A percentile compares a stretch with the other conserved stretches of the same genome.
phyloP scores from a whole-genome alignment of 345 rosid genomes.

The Triadica sebifera region DNA sequence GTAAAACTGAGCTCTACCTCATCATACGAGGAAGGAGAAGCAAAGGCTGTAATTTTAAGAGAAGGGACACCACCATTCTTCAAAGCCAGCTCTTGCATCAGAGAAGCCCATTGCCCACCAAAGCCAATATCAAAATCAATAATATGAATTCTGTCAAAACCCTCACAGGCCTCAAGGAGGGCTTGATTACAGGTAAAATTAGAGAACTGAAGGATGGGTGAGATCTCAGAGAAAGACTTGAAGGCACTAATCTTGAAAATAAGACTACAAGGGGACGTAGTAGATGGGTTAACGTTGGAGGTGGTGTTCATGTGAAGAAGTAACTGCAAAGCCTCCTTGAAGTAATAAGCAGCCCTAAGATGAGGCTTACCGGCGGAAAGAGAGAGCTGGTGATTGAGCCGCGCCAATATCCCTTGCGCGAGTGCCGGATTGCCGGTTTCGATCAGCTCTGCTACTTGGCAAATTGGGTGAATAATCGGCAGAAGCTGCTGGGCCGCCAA shows the following conservation, averaged over 20 bases:
- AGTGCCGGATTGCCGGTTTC: conserved; percentile 68
- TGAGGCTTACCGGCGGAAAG: conserved; percentile 66
- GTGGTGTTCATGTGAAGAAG: conserved; percentile 38
- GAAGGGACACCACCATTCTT: conserved; percentile 51
- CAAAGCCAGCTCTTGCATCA: conserved; percentile 86
- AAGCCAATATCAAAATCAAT: conserved; percentile 82
- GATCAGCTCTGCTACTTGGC: conserved; percentile 85
- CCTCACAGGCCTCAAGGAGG: conserved; percentile 63
- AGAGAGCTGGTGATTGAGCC: conserved; percentile 99
- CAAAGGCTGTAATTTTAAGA: conserved; percentile 66
- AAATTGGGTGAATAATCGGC: conserved; percentile 66
- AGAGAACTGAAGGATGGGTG: conserved; percentile 79
- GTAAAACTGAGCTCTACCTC: conserved; percentile 67
- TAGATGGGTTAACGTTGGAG: conserved; percentile 10
- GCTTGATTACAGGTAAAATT: conserved; percentile 93
- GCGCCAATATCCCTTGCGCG: conserved; percentile 99
- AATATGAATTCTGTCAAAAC: conserved; percentile 64
- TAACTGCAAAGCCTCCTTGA: conserved; percentile 70
- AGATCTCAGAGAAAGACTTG: conserved; percentile 78
- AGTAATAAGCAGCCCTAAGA: conserved; percentile 72
- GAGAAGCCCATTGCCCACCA: conserved; percentile 93
- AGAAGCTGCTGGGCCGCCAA: conserved; percentile 62
- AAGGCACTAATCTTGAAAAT: conserved; percentile 81
- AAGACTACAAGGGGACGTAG: conserved; percentile 45
- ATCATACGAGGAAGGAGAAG: conserved; percentile 51